These are phyloP conservation scores for Phragmites australis DNA, from an alignment of 176 grass and related monocot genomes.

Conservation along the genomic window DNA sequence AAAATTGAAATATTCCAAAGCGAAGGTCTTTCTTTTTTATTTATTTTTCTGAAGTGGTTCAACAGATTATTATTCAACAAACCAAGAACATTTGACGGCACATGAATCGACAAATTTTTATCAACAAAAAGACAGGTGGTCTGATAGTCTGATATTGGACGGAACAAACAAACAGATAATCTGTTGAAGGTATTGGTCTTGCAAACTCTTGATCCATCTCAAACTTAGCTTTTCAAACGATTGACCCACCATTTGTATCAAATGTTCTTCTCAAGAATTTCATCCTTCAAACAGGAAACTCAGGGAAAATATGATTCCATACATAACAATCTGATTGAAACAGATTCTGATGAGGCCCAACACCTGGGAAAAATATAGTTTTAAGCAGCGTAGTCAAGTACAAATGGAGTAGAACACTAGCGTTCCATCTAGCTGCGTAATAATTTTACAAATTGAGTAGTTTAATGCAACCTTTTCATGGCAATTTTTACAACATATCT, in stretches of 20 bases:
- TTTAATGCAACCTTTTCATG: background rate
- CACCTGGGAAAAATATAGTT: no score
- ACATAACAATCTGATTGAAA: background rate
- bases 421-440: no score
- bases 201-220: background rate
- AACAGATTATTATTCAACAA: background rate
- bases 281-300: background rate
- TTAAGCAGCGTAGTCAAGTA: background rate
- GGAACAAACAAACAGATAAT: background rate
- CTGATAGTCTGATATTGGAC: background rate
- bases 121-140: background rate
- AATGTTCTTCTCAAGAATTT: background rate
- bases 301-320: background rate
- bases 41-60: background rate
- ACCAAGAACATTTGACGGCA: background rate
- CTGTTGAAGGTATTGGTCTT: background rate
- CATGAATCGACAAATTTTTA: background rate
- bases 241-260: no score
- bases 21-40: background rate
- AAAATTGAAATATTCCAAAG: constrained; percentile 15
- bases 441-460: background rate
- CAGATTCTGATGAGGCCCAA: background rate
- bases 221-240: background rate
- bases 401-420: background rate
- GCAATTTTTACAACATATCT: background rate